These are phyloP conservation scores for Nitzschia palea DNA, from an alignment of 108 stramenopile genomes.

Conservation along the genomic window DNA sequence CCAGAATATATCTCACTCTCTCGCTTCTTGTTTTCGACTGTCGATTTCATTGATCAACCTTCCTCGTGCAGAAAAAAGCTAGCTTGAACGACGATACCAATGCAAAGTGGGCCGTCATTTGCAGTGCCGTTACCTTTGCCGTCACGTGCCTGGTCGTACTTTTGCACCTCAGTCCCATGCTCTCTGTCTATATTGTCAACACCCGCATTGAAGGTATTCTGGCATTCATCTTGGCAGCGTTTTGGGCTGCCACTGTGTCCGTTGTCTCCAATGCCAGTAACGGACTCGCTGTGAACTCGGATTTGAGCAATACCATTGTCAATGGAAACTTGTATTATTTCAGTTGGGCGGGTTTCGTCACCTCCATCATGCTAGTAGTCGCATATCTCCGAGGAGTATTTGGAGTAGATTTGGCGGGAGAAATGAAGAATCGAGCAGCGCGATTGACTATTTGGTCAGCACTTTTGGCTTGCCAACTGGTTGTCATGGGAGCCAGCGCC, in stretches of 20 bases:
- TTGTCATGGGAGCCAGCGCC: constrained; percentile 79
- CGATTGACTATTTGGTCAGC: constrained; percentile 67
- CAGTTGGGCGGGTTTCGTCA: constrained; percentile 76
- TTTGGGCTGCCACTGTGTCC: constrained; percentile 73
- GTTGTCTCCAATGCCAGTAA: constrained; percentile 43
- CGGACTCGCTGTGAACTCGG: constrained; percentile 64
- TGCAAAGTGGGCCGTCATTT: constrained; percentile 70
- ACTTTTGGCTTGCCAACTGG: constrained; percentile 57
- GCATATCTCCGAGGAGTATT: constrained; percentile 54
- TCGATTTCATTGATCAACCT: background rate
- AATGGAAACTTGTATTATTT: constrained; percentile 89
- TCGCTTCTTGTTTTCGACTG: background rate
- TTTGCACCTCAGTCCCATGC: constrained; percentile 53
- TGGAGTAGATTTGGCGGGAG: constrained; percentile 71
- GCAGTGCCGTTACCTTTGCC: constrained; percentile 61
- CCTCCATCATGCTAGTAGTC: constrained; percentile 52
- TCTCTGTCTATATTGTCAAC: constrained; percentile 54
- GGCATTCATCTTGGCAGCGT: constrained; percentile 47
- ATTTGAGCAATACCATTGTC: constrained; percentile 34
- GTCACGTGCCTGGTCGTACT: constrained; percentile 49
- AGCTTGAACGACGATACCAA: constrained; percentile 14
- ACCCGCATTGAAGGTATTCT: constrained; percentile 72
- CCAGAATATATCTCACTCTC: background rate
- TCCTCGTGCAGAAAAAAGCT: constrained; percentile 31
- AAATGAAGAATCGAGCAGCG: constrained; percentile 52